Evolutionary conservation across 2,329 filamentous ascomycete genomes (phyloP), one percentile per base, ranked within the genome.

Genomic region (Trematosphaeria pertusa): DNA sequence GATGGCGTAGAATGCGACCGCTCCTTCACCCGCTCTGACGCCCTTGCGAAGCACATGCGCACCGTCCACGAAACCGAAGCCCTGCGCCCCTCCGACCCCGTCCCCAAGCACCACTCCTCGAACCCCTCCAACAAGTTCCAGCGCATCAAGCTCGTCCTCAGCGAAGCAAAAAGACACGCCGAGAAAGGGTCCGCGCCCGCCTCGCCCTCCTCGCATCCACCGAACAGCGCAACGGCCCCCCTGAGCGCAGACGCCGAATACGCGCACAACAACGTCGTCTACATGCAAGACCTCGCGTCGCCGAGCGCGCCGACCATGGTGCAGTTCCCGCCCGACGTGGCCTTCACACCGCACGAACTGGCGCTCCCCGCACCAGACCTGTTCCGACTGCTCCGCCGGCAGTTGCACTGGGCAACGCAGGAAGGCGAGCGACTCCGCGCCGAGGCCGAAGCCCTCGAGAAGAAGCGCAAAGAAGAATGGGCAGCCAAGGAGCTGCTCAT

Each of bases 11-110:
- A 99, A 82, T 99, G 94, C 75, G 94, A 99, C 70, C 88, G 93
- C 51, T 92, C 92, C 22, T 99, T 99, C 64, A 99, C 94, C 2
- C 83, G 94, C 56, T 97, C 93, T 18, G 94, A 99, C 65, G 94
- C 94, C 10, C 81, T 99, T 0, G 91, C 93, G 1, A 99, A 99
- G 73, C 94, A 99, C 71, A 97, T 97, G 91, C 88, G 94, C 61
- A 97, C 94, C 12, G 92, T 99, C 28, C 94, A 99, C 77, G 94
- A 99, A 71, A 97, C 93, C 3, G 94, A 99, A 75, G 89, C 91
- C 12, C 80, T 96, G 17, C 86, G 90, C n/a, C 88, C 89, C 4
- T 78, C 77, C 11, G 80, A 92, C 66, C 85, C 87, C 2, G 83
- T 90, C 10, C 85, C 87, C 17, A 88, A 90, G 69, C 85, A 85